These are phyloP conservation scores for Cutaneotrichosporon spelunceum DNA, from an alignment of 1,284 basidiomycete species.

Conservation along the genomic window DNA sequence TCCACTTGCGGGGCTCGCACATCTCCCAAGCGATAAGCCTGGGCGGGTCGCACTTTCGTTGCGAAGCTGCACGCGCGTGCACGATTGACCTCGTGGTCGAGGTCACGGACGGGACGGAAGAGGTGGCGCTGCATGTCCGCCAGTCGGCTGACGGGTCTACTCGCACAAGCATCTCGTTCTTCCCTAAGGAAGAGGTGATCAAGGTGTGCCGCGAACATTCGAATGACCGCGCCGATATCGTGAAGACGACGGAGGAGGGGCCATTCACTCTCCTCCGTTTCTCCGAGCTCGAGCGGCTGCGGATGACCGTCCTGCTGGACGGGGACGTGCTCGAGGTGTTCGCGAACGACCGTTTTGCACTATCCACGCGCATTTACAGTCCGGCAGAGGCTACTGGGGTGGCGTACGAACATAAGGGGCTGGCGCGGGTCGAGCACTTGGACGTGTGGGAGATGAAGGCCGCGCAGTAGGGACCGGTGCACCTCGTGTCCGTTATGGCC, in stretches of 20 bases:
- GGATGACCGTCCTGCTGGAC: constrained; percentile 38
- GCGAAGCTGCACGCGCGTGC: constrained; percentile 9
- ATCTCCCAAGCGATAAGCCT: not conserved
- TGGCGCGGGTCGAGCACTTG: not conserved
- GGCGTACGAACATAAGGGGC: not conserved
- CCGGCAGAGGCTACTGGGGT: not conserved
- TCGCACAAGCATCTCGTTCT: constrained; percentile 16
- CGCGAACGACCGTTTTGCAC: constrained; percentile 39
- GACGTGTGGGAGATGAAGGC: constrained; percentile 4
- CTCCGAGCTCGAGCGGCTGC: constrained; percentile 23
- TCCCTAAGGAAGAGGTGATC: constrained; percentile 6
- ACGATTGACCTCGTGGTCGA: constrained; percentile 4
- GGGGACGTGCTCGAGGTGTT: constrained; percentile 42
- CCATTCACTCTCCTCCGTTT: constrained; percentile 18
- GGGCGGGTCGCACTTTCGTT: not conserved
- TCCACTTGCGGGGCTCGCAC: not conserved
- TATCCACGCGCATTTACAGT: constrained; percentile 40
- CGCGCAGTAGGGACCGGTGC: not conserved
- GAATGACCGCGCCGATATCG: constrained; percentile 1
- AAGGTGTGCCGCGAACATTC: constrained; percentile 11
- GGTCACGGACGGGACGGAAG: not conserved
- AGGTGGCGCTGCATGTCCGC: constrained; percentile 9
- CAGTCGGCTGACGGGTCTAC: not conserved
- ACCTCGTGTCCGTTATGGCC: too few species aligned
- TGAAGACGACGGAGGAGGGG: constrained; percentile 14